A percentile compares a stretch with the other conserved stretches of the same genome.
Conservation (phyloP, 73 alveolate species). For the Paramecium tetraurelia region DNA sequence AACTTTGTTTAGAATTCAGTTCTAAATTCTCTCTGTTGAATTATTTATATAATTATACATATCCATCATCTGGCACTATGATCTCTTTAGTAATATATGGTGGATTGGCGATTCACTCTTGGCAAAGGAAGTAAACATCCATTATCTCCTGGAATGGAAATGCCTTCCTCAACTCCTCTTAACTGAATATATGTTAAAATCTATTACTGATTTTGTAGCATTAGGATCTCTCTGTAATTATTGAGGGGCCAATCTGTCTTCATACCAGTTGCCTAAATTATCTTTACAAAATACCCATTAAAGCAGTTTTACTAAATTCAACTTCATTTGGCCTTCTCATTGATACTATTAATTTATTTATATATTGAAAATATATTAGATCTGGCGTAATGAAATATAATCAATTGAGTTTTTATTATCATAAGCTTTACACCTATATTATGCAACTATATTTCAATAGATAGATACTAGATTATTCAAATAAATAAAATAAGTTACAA, state of each 20-base stretch:
- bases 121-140: constrained; percentile 37
- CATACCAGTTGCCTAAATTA: constrained; percentile 39
- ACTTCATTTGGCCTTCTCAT: constrained; percentile 51
- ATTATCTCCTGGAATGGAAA: constrained; percentile 45
- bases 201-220: constrained; percentile 1
- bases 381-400: neutral
- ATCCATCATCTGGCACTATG: constrained; percentile 47
- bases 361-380: neutral
- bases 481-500: too few species aligned
- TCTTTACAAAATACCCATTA: neutral
- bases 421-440: too few species aligned
- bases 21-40: constrained; percentile 39
- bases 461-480: too few species aligned
- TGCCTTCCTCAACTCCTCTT: constrained; percentile 19
- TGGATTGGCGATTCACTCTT: constrained; percentile 29
- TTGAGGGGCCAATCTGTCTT: constrained; percentile 35
- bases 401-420: neutral
- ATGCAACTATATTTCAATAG: too few species aligned
- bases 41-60: neutral
- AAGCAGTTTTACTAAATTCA: neutral
- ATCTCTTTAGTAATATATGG: constrained; percentile 38
- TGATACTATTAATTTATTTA: neutral
- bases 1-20: neutral
- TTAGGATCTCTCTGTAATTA: constrained; percentile 27
- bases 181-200: neutral